Evolutionary conservation across 352 stramenopile species (phyloP), one percentile per base, ranked within the genome.

Genomic region (Phytophthora multivora): DNA sequence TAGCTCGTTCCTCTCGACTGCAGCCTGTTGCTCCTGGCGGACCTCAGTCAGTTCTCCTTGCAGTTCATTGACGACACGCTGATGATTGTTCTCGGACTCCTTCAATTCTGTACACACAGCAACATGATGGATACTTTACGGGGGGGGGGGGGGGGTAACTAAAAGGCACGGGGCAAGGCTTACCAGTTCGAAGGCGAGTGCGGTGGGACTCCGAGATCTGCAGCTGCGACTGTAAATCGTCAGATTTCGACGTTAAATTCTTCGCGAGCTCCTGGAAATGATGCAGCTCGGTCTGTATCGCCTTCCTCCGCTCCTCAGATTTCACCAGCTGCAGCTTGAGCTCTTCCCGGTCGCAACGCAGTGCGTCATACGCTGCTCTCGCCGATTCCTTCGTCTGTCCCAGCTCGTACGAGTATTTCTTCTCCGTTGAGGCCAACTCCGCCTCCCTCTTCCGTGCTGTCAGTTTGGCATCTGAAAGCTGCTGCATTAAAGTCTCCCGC

Each of bases 381-480:
- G 79, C 79, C 8, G 80, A 86, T 25, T 93, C 80, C 39, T 91
- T 90, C 5, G 68, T 81, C 35, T 90, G 82, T 3, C 64, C 70
- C 12, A 93, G 49, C 46, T 93, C 82, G 53, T 91, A 90, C 15
- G 75, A 53, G 12, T 81, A 79, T 40, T 89, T 87, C 59, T 93
- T 93, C 46, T 89, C 78, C 0, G 55, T 52, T 6, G 78, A 77
- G 5, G 72, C 54, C 0, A 83, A 48, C 56, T 89, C 74, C 0
- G 82, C 80, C 57, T 88, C 72, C 31, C 75, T 51, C 64, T 90
- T 88, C 51, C 78, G 69, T 4, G 68, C 62, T 18, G 59, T 75
- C 8, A 85, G 65, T 48, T 88, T 87, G 28, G 73, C 35, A 55
- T 87, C 79, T 2, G 77, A 89, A n/a, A 88, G 64, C 59, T 93